Base-by-base conservation (phyloP, 225 moss, liverwort and hornwort genomes). In the Climacium dendroides region DNA sequence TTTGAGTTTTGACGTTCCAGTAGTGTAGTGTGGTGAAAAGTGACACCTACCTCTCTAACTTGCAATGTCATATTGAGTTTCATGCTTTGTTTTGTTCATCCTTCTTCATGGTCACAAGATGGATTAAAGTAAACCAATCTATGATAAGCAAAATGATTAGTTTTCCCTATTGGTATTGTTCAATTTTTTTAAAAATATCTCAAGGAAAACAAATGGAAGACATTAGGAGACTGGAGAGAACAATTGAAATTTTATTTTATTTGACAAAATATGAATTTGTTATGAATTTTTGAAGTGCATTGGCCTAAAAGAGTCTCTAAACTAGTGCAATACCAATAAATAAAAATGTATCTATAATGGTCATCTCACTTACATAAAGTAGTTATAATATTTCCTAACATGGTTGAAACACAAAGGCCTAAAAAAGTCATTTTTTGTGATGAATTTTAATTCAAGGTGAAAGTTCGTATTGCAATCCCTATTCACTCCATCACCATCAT, bases 91-190 rank as follows among this genome's bases (percentile, higher is more conserved):
- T 53, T 35, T 23, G 8, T 50, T 35, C 20, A 50, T 22, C 34
- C 1, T 34, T 74, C 1, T 0, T 52, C 22, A 22, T 75, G 5
- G 5, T 13, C 3, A 52, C 2, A 35, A 35, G 9, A 23, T 23
- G 3, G 5, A 75, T 73, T 6, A 47, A 29, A 0, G 4, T 28
- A 47, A 73, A 45, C 2, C 18, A 73, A 19, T 1, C 10, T 29
- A 10, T 30, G 14, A 19, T 72, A 11, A 14, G 29, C 0, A 12
- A 0, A 26, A 72, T 45, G 18, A 72, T 1, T 47, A 47, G 18
- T 73, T 73, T 30, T 18, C 4, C 6, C 0, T 69, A 0, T 7
- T 7, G 24, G 13, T 22, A 69, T 69, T 24, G 1, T 39, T 69
- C 8, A 23, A 14, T 12, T 10, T 35, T 19, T 65, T n/a, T 24